Percentiles rank a stretch among this genome's conserved stretches.
phyloP scores from a whole-genome alignment of 345 rosid species.

The Murraya paniculata region DNA sequence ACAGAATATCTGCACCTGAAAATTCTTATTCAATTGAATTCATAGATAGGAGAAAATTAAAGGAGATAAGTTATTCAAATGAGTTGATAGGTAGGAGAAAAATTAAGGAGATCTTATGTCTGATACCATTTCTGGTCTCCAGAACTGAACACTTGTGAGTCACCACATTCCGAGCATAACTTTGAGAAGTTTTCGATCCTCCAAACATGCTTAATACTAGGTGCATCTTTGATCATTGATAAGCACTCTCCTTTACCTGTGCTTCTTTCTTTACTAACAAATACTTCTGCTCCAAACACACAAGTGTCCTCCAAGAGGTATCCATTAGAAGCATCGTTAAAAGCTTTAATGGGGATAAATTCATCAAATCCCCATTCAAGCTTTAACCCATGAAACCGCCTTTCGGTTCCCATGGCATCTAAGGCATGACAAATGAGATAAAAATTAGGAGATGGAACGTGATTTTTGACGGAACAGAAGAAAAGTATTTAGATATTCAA shows the following conservation, averaged over 20 bases:
- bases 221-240: slow-evolving; percentile 25
- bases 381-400: slow-evolving; percentile 35
- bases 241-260: slow-evolving; percentile 37
- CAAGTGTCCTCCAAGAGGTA: slow-evolving; percentile 38
- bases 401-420: slow-evolving; percentile 31
- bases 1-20: too few species aligned
- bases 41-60: too few species aligned
- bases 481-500: too few species aligned
- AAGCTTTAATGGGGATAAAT: slow-evolving; percentile 19
- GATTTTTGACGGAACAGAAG: too few species aligned
- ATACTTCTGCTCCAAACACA: slow-evolving; percentile 45
- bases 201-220: slow-evolving; percentile 26
- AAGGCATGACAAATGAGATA: slow-evolving; percentile 1
- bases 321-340: slow-evolving; percentile 32
- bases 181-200: slow-evolving; percentile 36
- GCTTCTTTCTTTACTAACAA: slow-evolving; percentile 34
- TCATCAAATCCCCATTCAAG: slow-evolving; percentile 44
- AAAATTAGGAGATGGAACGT: neutral
- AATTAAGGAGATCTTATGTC: neutral
- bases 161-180: slow-evolving; percentile 1
- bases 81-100: too few species aligned
- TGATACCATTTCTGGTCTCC: slow-evolving; percentile 41
- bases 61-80: neutral
- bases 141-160: slow-evolving; percentile 23
- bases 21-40: too few species aligned